Evolutionary conservation across 345 rosid species (phyloP).

Genomic region (Turnera subulata): DNA sequence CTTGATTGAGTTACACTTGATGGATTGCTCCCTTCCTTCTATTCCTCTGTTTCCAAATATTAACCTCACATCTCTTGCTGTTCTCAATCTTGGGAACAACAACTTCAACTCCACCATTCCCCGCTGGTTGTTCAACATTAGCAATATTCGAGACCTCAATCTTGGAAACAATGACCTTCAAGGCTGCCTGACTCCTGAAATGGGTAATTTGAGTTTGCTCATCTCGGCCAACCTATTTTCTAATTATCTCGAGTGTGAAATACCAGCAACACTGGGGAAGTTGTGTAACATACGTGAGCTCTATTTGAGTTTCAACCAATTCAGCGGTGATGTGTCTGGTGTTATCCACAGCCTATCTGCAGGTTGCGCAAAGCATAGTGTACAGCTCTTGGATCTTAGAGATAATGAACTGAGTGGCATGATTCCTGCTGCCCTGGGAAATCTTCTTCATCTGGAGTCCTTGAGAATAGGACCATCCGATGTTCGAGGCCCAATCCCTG

Average conservation of each 20-base stretch:
- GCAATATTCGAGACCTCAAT: slow-evolving; percentile 4
- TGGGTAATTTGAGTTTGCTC: slow-evolving; percentile 7
- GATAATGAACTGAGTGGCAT: slow-evolving; percentile 2
- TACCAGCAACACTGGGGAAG: slow-evolving; percentile 14
- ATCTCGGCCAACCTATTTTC: slow-evolving; percentile 2
- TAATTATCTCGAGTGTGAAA: slow-evolving; percentile 13
- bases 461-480: background rate
- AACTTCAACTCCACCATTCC: slow-evolving; percentile 20
- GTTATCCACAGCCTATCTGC: background rate
- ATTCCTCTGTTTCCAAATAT: background rate
- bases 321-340: slow-evolving; percentile 6
- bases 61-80: slow-evolving; percentile 14
- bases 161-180: slow-evolving; percentile 9
- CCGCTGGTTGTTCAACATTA: slow-evolving; percentile 22
- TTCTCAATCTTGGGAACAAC: slow-evolving; percentile 18
- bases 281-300: slow-evolving; percentile 11
- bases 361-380: background rate
- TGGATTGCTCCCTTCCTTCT: background rate
- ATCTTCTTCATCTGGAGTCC: background rate
- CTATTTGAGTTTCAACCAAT: slow-evolving; percentile 2
- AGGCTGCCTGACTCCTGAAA: slow-evolving; percentile 17
- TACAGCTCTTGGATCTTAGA: background rate
- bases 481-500: slow-evolving; percentile 1
- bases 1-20: slow-evolving; percentile 6
- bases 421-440: slow-evolving; percentile 1